A percentile compares a stretch with the other conserved stretches of the same genome.
Evolutionary conservation across 495 filamentous ascomycete genomes (phyloP).

Genomic region (Aspergillus homomorphus): DNA sequence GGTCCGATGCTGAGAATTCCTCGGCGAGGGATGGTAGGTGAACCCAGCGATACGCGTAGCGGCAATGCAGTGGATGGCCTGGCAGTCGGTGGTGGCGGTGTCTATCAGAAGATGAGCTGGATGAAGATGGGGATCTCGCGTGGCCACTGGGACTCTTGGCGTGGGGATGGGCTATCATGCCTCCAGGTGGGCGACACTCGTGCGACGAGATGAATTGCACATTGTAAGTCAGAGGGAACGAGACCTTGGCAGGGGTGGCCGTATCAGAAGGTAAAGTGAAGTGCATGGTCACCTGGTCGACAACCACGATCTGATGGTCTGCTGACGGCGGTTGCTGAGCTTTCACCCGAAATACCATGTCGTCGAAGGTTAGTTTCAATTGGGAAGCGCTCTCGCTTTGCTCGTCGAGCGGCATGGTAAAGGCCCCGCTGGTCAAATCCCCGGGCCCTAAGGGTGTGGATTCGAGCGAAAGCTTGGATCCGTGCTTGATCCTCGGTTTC

Average conservation of each 20-base stretch:
- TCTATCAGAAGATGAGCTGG: slow-evolving; percentile 7
- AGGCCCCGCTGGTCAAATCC: slow-evolving; percentile 48
- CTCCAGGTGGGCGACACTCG: slow-evolving; percentile 57
- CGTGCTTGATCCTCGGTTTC: slow-evolving; percentile 40
- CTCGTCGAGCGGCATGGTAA: slow-evolving; percentile 33
- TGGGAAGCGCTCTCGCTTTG: slow-evolving; percentile 10
- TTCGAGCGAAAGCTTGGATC: slow-evolving; percentile 29
- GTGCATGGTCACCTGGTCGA: slow-evolving; percentile 49
- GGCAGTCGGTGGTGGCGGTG: slow-evolving; percentile 28
- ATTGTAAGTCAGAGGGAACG: slow-evolving; percentile 55
- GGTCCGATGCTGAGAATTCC: slow-evolving; percentile 14
- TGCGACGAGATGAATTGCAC: slow-evolving; percentile 65
- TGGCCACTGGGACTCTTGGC: slow-evolving; percentile 47
- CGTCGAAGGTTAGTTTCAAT: slow-evolving; percentile 18
- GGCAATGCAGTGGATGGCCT: slow-evolving; percentile 65
- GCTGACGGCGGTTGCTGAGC: slow-evolving; percentile 14
- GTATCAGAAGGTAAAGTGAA: slow-evolving; percentile 42
- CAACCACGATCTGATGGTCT: slow-evolving; percentile 35
- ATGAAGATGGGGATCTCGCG: slow-evolving; percentile 25
- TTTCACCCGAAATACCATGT: slow-evolving; percentile 24
- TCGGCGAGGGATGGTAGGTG: slow-evolving; percentile 50
- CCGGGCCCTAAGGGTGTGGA: slow-evolving; percentile 40
- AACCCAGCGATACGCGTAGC: slow-evolving; percentile 55
- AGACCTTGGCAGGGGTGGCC: slow-evolving; percentile 35
- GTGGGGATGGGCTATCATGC: slow-evolving; percentile 26